A percentile compares a stretch with the other conserved stretches of the same genome.
Conservation (phyloP, 176 grass and related monocot species). For the maize (Zea mays) region Zm-B73-REFERENCE-NAM-5.0 NC_050105.1:136588501-136589000, state of each 20-base stretch:
- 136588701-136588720: conserved; percentile 94
- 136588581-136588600: not conserved
- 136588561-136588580: conserved; percentile 31
- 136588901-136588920: conserved; percentile 66
- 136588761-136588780: too few species aligned
- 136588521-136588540: conserved; percentile 86
- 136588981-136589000: too few species aligned
- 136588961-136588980: too few species aligned
- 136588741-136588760: too few species aligned
- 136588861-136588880: conserved; percentile 32
- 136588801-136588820: too few species aligned
- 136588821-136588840: too few species aligned
- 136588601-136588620: conserved; percentile 24
- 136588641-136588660: conserved; percentile 97
- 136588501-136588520: conserved; percentile 96
- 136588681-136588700: conserved; percentile 94
- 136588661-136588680: conserved; percentile 98
- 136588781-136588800: too few species aligned
- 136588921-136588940: conserved; percentile 75
- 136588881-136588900: conserved; percentile 26
- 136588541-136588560: conserved; percentile 83
- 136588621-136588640: too few species aligned
- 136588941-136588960: conserved; percentile 99
- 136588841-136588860: conserved; percentile 9
- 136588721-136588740: too few species aligned